These are phyloP conservation scores for Lipomyces starkeyi DNA, from an alignment of 805 yeast species.

Conservation along the genomic window DNA sequence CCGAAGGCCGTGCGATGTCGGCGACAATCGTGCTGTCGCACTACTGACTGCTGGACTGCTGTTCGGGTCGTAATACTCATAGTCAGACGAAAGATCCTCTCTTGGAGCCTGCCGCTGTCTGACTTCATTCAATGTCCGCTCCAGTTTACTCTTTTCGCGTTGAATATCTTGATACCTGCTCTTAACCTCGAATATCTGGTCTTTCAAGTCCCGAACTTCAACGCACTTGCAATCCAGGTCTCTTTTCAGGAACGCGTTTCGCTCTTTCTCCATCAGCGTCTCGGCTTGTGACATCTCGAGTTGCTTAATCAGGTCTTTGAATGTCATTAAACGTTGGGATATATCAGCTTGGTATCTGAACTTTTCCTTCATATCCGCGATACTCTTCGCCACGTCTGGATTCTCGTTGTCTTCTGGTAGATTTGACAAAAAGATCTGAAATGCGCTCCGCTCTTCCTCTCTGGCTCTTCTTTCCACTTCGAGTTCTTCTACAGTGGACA, in stretches of 20 bases:
- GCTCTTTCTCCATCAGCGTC: slow-evolving; percentile 27
- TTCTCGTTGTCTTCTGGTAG: slow-evolving; percentile 6
- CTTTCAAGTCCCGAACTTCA: slow-evolving; percentile 37
- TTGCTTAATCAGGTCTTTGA: slow-evolving; percentile 26
- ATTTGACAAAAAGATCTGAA: slow-evolving; percentile 17
- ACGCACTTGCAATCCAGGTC: slow-evolving; percentile 33
- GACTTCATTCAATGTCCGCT: slow-evolving; percentile 31
- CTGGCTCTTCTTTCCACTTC: slow-evolving; percentile 36
- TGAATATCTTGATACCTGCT: slow-evolving; percentile 34
- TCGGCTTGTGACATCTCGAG: slow-evolving; percentile 31
- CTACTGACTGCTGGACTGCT: background rate
- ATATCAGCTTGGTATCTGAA: slow-evolving; percentile 14
- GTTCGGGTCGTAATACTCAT: slow-evolving; percentile 29
- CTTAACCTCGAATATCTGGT: slow-evolving; percentile 31
- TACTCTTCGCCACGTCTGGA: background rate
- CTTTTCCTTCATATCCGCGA: slow-evolving; percentile 8
- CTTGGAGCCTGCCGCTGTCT: slow-evolving; percentile 25
- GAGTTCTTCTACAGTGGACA: slow-evolving; percentile 31
- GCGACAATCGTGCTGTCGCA: background rate
- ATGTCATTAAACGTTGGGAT: slow-evolving; percentile 27
- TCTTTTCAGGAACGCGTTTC: slow-evolving; percentile 17
- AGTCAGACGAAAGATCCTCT: slow-evolving; percentile 20
- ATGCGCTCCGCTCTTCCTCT: slow-evolving; percentile 28
- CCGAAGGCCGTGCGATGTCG: slow-evolving; percentile 23
- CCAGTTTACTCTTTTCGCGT: slow-evolving; percentile 28